These are phyloP conservation scores for Pseudotsuga menziesii DNA, from an alignment of 75 land plant genomes.

Conservation along the genomic window DNA sequence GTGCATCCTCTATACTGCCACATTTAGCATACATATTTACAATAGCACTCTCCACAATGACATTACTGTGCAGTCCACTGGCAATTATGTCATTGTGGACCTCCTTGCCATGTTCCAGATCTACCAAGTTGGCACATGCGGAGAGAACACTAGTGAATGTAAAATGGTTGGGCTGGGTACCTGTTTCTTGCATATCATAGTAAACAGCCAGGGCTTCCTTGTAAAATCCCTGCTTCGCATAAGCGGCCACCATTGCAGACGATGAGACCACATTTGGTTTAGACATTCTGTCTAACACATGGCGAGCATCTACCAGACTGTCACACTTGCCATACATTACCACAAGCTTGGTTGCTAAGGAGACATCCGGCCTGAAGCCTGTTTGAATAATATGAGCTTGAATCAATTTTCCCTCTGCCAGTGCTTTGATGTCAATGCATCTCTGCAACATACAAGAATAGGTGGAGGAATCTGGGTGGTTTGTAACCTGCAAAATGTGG, in stretches of 20 bases:
- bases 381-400: conserved; percentile 38
- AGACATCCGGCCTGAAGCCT: conserved; percentile 6
- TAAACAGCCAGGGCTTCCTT: conserved; percentile 11
- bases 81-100: conserved; percentile 6
- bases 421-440: conserved; percentile 12
- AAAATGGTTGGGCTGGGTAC: background rate
- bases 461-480: background rate
- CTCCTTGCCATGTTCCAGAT: conserved; percentile 11
- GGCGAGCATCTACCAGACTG: conserved; percentile 29
- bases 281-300: conserved; percentile 17
- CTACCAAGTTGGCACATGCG: conserved; percentile 12
- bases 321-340: conserved; percentile 57
- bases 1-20: conserved; percentile 30
- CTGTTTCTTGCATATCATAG: conserved; percentile 2
- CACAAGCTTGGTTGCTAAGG: conserved; percentile 36
- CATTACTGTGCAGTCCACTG: background rate
- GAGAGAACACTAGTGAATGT: conserved; percentile 4
- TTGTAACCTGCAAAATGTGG: background rate
- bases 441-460: conserved; percentile 11
- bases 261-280: conserved; percentile 11
- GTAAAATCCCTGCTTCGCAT: background rate
- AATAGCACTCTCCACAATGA: conserved; percentile 1
- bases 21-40: conserved; percentile 66
- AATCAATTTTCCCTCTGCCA: conserved; percentile 26
- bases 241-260: conserved; percentile 18